phyloP scores from a whole-genome alignment of 2,329 filamentous ascomycete species.

The Penicillium sumatraense region DNA sequence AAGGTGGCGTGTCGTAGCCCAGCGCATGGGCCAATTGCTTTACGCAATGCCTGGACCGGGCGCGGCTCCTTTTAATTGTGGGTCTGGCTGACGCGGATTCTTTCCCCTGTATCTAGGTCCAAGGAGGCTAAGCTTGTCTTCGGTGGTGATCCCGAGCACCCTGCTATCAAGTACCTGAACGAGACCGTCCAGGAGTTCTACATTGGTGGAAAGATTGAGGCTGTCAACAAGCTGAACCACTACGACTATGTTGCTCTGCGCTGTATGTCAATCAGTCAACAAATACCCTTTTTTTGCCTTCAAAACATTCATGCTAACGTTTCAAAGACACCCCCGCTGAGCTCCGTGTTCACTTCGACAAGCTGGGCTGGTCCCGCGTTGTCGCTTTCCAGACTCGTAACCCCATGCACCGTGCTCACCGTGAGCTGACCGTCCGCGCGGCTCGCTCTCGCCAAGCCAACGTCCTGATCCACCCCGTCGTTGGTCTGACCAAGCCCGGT shows the following conservation, averaged over 20 bases:
- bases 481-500: conserved; percentile 97
- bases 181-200: conserved; percentile 83
- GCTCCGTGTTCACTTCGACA: conserved; percentile 95
- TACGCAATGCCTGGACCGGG: conserved; percentile 13
- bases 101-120: conserved; percentile 56
- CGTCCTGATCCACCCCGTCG: conserved; percentile 97
- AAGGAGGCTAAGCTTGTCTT: conserved; percentile 95
- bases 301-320: no score
- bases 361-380: conserved; percentile 96
- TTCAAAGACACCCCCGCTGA: conserved; percentile 82
- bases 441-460: conserved; percentile 96
- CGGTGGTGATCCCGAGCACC: conserved; percentile 87
- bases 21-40: conserved; percentile 12
- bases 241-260: conserved; percentile 98
- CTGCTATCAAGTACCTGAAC: conserved; percentile 88
- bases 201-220: conserved; percentile 93
- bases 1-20: background rate
- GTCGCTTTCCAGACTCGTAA: conserved; percentile 99
- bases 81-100: conserved; percentile 33
- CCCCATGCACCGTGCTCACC: conserved; percentile 98
- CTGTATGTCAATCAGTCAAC: no score
- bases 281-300: no score
- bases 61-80: conserved; percentile 25
- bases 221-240: conserved; percentile 92
- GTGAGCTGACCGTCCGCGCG: conserved; percentile 95